Evolutionary conservation across 2,329 filamentous ascomycete species (phyloP).

Genomic region (Diplodia scrobiculata): DNA sequence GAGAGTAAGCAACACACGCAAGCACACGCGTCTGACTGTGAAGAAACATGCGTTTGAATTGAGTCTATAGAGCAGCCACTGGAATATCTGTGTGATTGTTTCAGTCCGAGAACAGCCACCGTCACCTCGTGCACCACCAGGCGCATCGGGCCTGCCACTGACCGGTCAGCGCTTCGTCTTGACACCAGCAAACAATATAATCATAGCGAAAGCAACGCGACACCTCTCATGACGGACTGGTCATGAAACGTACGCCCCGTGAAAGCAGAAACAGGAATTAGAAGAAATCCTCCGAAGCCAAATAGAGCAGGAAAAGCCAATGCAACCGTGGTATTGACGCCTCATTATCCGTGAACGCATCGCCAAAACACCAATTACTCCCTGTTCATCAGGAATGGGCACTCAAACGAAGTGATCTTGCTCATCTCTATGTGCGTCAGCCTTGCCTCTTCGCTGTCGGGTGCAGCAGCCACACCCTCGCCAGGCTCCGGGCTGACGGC

Average conservation of each 20-base stretch:
- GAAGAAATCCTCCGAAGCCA: neutral
- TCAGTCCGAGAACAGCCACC: constrained; percentile 13
- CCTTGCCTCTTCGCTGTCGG: constrained; percentile 39
- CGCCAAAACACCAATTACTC: constrained; percentile 34
- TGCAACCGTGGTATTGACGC: neutral
- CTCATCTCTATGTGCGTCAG: constrained; percentile 47
- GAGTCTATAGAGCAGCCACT: constrained; percentile 25
- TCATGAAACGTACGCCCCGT: neutral
- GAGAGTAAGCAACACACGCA: constrained; percentile 10
- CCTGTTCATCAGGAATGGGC: constrained; percentile 45
- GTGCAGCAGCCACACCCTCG: constrained; percentile 42
- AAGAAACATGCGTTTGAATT: constrained; percentile 15
- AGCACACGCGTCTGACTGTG: constrained; percentile 6
- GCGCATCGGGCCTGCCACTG: neutral
- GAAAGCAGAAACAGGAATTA: neutral
- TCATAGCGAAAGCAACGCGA: neutral
- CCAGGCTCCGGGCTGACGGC: constrained; percentile 39
- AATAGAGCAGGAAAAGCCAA: neutral
- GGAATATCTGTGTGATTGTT: neutral
- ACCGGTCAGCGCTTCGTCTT: neutral
- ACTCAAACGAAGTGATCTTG: constrained; percentile 36
- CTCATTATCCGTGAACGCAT: neutral
- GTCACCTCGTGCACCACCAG: constrained; percentile 16
- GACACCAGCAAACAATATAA: neutral
- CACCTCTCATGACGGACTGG: neutral